phyloP scores from a whole-genome alignment of 768 basidiomycete species.

The Lentinus brumalis region DNA sequence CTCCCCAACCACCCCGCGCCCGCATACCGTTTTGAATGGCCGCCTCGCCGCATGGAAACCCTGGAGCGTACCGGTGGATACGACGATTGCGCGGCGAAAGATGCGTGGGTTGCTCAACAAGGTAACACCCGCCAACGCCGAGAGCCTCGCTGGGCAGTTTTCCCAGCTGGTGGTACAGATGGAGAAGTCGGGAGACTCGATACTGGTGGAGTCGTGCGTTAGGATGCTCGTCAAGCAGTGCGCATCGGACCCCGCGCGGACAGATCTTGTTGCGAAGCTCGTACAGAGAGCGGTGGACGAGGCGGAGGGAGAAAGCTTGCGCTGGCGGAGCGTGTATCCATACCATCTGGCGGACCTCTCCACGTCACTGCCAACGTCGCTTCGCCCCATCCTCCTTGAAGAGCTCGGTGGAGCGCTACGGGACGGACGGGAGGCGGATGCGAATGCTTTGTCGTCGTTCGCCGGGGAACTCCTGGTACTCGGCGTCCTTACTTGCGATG shows the following conservation, averaged over 20 bases:
- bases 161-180: conserved; percentile 51
- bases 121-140: conserved; percentile 54
- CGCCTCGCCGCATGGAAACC: conserved; percentile 22
- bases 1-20: conserved; percentile 6
- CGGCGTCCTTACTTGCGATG: conserved; percentile 22
- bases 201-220: conserved; percentile 51
- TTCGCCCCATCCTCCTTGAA: conserved; percentile 12
- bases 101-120: conserved; percentile 62
- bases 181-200: conserved; percentile 47
- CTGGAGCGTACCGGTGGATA: conserved; percentile 31
- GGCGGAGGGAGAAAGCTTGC: conserved; percentile 34
- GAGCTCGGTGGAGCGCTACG: conserved; percentile 12
- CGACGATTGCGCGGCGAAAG: conserved; percentile 47
- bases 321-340: conserved; percentile 27
- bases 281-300: conserved; percentile 50
- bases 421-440: background rate
- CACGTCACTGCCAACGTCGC: conserved; percentile 17
- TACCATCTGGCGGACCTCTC: conserved; percentile 24
- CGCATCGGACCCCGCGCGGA: conserved; percentile 52
- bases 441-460: conserved; percentile 19
- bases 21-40: background rate
- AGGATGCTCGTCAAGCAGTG: conserved; percentile 56
- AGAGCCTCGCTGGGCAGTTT: conserved; percentile 51
- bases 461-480: conserved; percentile 27
- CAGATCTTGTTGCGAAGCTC: conserved; percentile 52